phyloP scores from a whole-genome alignment of 352 stramenopile genomes.

The Phytophthora litchii region DNA sequence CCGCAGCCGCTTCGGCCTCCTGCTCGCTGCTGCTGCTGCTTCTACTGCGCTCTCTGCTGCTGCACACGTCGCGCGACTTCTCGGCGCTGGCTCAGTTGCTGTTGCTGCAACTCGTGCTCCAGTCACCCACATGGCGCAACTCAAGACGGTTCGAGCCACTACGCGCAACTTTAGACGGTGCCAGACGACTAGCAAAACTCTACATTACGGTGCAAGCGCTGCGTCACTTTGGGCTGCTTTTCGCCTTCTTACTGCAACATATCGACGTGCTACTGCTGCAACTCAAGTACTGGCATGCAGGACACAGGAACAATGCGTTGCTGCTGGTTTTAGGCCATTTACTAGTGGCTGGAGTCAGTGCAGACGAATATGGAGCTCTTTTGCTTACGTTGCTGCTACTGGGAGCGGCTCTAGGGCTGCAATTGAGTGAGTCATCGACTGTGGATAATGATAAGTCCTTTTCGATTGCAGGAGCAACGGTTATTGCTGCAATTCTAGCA shows the following conservation, averaged over 20 bases:
- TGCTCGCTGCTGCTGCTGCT: constrained; percentile 25
- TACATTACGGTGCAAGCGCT: constrained; percentile 61
- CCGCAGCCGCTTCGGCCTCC: constrained; percentile 4
- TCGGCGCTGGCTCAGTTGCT: constrained; percentile 40
- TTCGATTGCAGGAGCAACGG: constrained; percentile 38
- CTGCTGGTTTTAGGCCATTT: constrained; percentile 55
- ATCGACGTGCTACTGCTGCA: constrained; percentile 52
- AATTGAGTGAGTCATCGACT: constrained; percentile 23
- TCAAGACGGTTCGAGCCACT: constrained; percentile 12
- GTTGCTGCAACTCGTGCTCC: constrained; percentile 34
- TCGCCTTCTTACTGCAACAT: constrained; percentile 73
- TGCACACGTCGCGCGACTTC: constrained; percentile 35
- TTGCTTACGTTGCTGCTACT: constrained; percentile 60
- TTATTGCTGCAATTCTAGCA: constrained; percentile 39
- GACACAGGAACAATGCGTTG: constrained; percentile 31
- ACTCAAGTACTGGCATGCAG: constrained; percentile 33
- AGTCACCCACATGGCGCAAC: constrained; percentile 7
- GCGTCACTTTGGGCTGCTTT: constrained; percentile 71
- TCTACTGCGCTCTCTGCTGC: constrained; percentile 23
- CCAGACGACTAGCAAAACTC: constrained; percentile 46
- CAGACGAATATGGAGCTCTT: constrained; percentile 70
- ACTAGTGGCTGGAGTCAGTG: constrained; percentile 64
- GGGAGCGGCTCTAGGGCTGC: constrained; percentile 46
- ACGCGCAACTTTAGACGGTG: constrained; percentile 39
- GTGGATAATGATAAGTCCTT: constrained; percentile 38